Percentiles rank a stretch among this genome's conserved stretches.
phyloP scores from a whole-genome alignment of 805 yeast species.

The Ogataea zsoltii region DNA sequence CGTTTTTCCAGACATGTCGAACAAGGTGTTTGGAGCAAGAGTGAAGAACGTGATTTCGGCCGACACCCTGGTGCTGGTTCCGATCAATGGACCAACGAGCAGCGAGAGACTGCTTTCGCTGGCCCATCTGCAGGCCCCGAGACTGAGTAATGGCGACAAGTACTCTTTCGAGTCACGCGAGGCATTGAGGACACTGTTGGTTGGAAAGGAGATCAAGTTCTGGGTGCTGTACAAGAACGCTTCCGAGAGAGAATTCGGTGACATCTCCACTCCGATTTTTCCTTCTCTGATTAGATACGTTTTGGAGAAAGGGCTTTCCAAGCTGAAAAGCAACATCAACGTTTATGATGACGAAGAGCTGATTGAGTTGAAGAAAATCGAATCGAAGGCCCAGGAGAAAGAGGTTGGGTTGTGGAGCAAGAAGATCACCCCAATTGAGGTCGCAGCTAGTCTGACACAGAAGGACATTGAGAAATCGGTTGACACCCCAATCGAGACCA shows the following conservation, averaged over 20 bases:
- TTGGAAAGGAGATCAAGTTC: constrained; percentile 67
- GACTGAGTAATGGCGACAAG: constrained; percentile 44
- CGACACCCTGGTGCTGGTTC: constrained; percentile 65
- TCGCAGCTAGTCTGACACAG: constrained; percentile 32
- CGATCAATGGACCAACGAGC: constrained; percentile 47
- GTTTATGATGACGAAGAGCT: constrained; percentile 42
- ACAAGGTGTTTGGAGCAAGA: constrained; percentile 47
- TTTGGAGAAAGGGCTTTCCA: constrained; percentile 60
- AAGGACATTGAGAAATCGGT: constrained; percentile 38
- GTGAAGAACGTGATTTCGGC: constrained; percentile 72
- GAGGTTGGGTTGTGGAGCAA: constrained; percentile 58
- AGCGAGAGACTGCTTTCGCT: constrained; percentile 65
- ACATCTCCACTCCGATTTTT: constrained; percentile 63
- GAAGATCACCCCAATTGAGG: constrained; percentile 25
- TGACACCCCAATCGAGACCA: constrained; percentile 47
- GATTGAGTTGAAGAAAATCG: constrained; percentile 39
- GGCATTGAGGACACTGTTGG: constrained; percentile 55
- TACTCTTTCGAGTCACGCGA: constrained; percentile 62
- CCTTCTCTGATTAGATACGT: constrained; percentile 56
- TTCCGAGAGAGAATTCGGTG: constrained; percentile 69
- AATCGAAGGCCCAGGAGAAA: constrained; percentile 52
- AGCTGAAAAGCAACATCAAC: constrained; percentile 54
- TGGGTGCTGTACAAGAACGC: constrained; percentile 55
- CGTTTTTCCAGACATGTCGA: constrained; percentile 25
- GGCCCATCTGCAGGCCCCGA: constrained; percentile 63